Evolutionary conservation across 163 green algal genomes (phyloP).

Genomic region (Scenedesmus sp.): DNA sequence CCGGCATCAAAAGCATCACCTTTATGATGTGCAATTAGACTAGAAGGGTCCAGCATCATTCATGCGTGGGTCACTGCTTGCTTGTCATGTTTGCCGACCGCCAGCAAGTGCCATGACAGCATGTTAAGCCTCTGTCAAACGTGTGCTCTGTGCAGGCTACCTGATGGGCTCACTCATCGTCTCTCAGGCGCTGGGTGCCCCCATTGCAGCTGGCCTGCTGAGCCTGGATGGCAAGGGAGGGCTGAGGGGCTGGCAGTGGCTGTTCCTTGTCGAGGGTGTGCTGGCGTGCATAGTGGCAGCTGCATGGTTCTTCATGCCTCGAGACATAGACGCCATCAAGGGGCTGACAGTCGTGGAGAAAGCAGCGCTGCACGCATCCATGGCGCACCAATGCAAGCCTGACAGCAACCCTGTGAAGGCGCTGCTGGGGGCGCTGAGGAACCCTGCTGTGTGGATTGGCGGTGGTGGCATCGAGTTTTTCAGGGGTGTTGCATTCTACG

Average conservation of each 20-base stretch:
- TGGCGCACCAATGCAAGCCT: not conserved
- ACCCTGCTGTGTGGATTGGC: conserved; percentile 40
- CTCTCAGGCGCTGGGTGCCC: conserved; percentile 48
- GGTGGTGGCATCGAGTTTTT: conserved; percentile 41
- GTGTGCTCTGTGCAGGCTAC: conserved; percentile 6
- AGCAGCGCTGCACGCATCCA: conserved; percentile 36
- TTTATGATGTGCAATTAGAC: no score
- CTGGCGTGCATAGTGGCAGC: not conserved
- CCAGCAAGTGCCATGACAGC: no score
- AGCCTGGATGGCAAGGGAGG: conserved; percentile 52
- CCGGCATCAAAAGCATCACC: no score
- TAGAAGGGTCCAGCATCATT: no score
- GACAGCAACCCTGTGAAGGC: not conserved
- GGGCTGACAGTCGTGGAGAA: conserved; percentile 25
- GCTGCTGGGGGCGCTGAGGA: conserved; percentile 22
- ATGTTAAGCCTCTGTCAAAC: no score
- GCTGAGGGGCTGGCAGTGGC: conserved; percentile 60
- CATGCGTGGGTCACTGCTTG: no score
- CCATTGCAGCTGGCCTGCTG: conserved; percentile 55
- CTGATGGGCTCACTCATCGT: conserved; percentile 52
- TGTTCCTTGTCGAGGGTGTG: conserved; percentile 48
- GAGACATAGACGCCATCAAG: conserved; percentile 31
- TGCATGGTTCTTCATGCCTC: conserved; percentile 45
- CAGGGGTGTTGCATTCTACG: conserved; percentile 51
- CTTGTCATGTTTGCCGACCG: no score